Evolutionary conservation across 2,329 filamentous ascomycete species (phyloP).

Genomic region (Xylaria multiplex): DNA sequence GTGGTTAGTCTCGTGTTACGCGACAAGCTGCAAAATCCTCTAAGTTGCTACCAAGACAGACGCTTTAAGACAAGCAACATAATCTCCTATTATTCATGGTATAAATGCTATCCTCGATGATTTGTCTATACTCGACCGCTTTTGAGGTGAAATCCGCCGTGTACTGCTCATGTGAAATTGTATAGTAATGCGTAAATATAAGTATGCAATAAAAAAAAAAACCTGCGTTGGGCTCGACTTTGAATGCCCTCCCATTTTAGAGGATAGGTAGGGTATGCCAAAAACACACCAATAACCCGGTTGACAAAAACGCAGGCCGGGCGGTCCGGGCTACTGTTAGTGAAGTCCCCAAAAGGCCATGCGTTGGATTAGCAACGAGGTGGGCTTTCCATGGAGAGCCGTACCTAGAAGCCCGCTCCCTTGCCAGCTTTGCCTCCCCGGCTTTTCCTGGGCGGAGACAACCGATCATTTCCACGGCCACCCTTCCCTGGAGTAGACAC

Average conservation of each 20-base stretch:
- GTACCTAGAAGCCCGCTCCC: constrained; percentile 26
- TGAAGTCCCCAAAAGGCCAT: neutral
- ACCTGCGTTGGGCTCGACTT: constrained; percentile 4
- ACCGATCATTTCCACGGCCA: constrained; percentile 26
- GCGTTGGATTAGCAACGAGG: neutral
- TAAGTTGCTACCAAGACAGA: neutral
- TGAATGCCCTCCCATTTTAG: neutral
- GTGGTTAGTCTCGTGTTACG: neutral
- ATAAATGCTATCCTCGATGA: constrained; percentile 16
- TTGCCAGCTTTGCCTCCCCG: constrained; percentile 37
- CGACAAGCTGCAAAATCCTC: neutral
- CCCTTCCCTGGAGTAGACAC: constrained; percentile 39
- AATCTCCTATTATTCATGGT: constrained; percentile 11
- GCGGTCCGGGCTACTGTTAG: neutral
- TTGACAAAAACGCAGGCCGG: neutral
- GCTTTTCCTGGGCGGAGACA: constrained; percentile 34
- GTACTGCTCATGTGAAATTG: neutral
- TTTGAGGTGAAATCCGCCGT: neutral
- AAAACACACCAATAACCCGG: constrained; percentile 9
- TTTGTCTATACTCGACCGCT: constrained; percentile 17
- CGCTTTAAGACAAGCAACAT: neutral
- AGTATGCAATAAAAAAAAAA: constrained; percentile 13
- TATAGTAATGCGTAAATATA: constrained; percentile 6
- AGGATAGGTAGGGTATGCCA: constrained; percentile 11
- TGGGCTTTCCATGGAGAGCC: neutral